Evolutionary conservation across 2,329 filamentous ascomycete genomes (phyloP), one percentile per base, ranked within the genome.

Genomic region (Verticillium alfalfae): DNA sequence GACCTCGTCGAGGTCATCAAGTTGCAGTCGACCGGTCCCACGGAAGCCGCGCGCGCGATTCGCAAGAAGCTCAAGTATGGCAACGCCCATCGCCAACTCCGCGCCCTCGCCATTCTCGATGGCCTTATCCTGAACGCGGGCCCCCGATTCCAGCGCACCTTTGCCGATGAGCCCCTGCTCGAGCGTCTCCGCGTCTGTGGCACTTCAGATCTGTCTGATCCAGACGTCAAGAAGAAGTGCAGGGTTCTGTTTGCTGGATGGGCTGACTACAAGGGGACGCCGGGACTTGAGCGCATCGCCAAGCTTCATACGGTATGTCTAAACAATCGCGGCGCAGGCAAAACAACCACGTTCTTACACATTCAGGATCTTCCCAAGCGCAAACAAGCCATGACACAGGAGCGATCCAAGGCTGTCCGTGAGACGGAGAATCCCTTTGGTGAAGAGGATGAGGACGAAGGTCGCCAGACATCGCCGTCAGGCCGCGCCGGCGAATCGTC

Each of bases 1-100:
- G 93, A 98, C 70, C 86, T 99, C 31, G 91, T 98, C 66, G 95
- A 99, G 75, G 92, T 95, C 61, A 91, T 99, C 72, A 90, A 91
- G 67, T 87, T 99, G 63, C 95, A 99, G 76, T 83, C 85, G 34
- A 90, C 91, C 7, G 95, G 95, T 0, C 92, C 95, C 1, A 85
- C 87, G 13, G 95, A 99, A 79, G 93, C 93, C 63, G 92, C 94
- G 60, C 87, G 95, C 71, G 93, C 95, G 57, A 85, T 99, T 69
- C 88, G 95, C 64, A 99, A 99, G 85, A 98, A 98, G 81, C 86
- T 99, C 83, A 99, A 99, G 79, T 98, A 99, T 76, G 95, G 95
- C 69, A 96, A 88, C 70, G 83, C 91, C n/a, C 94, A 98, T 75
- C 89, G 93, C 58, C 95, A 99, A 75, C 83, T 98, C 38, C 87